Conservation (phyloP, 2,329 filamentous ascomycete species). For the Myriosclerotinia curreyana region DNA sequence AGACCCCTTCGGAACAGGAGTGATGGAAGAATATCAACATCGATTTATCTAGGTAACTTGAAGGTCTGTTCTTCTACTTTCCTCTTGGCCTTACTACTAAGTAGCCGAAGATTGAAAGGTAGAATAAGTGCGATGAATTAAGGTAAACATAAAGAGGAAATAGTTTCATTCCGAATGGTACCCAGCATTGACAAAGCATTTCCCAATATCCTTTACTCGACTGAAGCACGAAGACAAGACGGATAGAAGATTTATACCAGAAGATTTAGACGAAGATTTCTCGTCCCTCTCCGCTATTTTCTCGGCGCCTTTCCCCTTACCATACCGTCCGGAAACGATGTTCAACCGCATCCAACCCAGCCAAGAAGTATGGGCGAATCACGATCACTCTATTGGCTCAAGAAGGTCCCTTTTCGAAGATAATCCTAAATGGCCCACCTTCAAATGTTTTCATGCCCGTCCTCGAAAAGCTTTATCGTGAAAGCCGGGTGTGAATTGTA, state of each 20-base stretch:
- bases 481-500: no score
- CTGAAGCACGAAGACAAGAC: background rate
- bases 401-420: background rate
- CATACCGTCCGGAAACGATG: background rate
- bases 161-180: background rate
- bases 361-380: background rate
- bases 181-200: background rate
- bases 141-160: background rate
- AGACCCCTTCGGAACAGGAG: background rate
- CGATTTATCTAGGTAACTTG: no score
- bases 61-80: background rate
- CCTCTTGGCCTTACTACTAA: background rate
- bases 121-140: background rate
- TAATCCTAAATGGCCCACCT: background rate
- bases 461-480: background rate
- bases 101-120: background rate
- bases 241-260: no score
- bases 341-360: background rate
- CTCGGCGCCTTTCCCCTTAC: background rate
- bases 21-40: background rate
- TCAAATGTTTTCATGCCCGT: background rate
- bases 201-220: background rate
- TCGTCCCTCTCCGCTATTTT: background rate
- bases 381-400: background rate
- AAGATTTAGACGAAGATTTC: no score